Conservation (phyloP, 305 asterid genomes). For the Fraxinus floribunda region DNA sequence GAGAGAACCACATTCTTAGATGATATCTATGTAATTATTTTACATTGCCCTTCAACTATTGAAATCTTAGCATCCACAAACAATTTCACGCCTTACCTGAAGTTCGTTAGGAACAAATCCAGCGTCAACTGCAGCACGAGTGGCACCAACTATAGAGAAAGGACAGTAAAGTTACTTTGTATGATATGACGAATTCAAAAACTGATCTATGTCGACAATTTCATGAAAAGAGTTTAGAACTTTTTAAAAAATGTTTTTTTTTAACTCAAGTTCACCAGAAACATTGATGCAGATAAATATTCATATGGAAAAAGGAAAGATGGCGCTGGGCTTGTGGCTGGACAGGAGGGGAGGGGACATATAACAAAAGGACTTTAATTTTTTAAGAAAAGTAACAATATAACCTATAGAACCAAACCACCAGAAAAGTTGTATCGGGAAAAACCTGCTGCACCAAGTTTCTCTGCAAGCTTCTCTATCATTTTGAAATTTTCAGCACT, state of each 20-base stretch:
- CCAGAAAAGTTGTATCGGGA: constrained; percentile 10
- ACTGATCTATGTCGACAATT: constrained; percentile 2
- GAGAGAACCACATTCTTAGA: constrained; percentile 1
- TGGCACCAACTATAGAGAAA: constrained; percentile 76
- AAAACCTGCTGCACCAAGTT: constrained; percentile 98
- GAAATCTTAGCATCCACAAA: neutral
- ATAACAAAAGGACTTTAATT: neutral
- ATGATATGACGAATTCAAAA: constrained; percentile 13
- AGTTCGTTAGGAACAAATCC: constrained; percentile 95
- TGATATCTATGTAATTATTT: neutral
- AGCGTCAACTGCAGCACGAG: constrained; percentile 99
- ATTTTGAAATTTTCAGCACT: constrained; percentile 90
- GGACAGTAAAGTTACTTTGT: constrained; percentile 13
- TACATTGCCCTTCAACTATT: neutral
- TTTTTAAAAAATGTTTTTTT: neutral
- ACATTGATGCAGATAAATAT: neutral
- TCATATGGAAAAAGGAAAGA: neutral
- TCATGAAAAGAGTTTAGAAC: neutral
- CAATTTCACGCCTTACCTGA: constrained; percentile 50
- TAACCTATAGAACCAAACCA: neutral
- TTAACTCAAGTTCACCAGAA: constrained; percentile 19
- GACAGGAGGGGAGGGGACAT: neutral
- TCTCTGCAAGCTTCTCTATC: constrained; percentile 92
- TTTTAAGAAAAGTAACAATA: neutral
- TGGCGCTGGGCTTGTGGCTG: neutral